phyloP scores from a whole-genome alignment of 192 early-diverging fungal genomes.

The Ambispora gerdemannii region DNA sequence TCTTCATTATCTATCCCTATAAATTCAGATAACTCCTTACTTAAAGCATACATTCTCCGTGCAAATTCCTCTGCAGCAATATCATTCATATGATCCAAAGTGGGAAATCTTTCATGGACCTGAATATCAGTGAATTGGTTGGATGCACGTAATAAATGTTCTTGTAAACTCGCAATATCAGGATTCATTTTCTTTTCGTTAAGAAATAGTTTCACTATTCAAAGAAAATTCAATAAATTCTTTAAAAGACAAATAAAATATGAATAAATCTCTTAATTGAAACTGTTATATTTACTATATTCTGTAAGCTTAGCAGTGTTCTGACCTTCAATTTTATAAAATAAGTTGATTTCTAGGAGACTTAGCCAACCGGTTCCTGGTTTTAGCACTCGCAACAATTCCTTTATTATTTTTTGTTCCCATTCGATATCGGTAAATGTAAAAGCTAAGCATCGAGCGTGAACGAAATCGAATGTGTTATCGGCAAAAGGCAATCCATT shows the following conservation, averaged over 20 bases:
- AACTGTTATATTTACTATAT: not conserved
- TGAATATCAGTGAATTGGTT: constrained; percentile 19
- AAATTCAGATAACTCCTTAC: not conserved
- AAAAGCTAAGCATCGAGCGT: not conserved
- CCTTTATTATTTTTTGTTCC: not conserved
- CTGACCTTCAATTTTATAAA: not conserved
- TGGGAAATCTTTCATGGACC: not conserved
- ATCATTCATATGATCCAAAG: not conserved
- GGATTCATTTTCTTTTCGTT: not conserved
- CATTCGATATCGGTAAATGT: not conserved
- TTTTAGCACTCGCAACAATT: not conserved
- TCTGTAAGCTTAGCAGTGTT: not conserved
- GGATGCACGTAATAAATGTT: constrained; percentile 15
- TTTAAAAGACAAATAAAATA: not conserved
- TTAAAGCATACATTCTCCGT: not conserved
- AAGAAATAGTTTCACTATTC: not conserved
- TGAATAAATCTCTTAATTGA: not conserved
- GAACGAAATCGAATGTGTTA: not conserved
- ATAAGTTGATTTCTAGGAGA: not conserved
- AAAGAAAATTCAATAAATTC: not conserved
- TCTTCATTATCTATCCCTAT: not conserved
- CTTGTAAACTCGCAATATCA: not conserved
- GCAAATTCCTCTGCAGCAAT: not conserved
- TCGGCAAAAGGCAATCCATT: not conserved
- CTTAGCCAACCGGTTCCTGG: not conserved